Evolutionary conservation across 2,329 filamentous ascomycete species (phyloP), one percentile per base, ranked within the genome.

Genomic region (Diaporthe nobilis): DNA sequence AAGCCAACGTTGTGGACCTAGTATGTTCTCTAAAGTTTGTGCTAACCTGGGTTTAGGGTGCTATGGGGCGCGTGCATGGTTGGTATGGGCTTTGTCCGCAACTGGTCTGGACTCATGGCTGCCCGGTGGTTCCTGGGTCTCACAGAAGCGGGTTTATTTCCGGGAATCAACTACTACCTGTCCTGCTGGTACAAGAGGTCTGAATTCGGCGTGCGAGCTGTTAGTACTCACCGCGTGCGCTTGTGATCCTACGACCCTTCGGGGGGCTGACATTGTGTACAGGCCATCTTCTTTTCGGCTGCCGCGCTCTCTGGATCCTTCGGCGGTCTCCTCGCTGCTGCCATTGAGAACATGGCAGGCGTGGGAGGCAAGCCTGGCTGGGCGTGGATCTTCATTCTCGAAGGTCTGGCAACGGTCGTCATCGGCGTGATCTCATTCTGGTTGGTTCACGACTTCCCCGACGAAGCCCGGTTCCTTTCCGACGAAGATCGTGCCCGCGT

Each of bases 381-480:
- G 89, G 87, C 87, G 2, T 92, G 88, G 91, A 91, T 92, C 74
- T 92, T 92, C 75, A 90, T 93, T 75, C 85, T 93, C 28, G 91
- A 94, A 84, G 94, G 94, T 5, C 83, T 95, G 0, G 86, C 90
- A 0, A 95, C 94, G 0, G 87, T 94, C 1, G 1, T 94, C 2
- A 87, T 94, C 8, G 94, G 93, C 1, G 75, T 92, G 6, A 83
- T 87, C 1, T 92, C 90, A 8, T 95, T 92, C 85, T 95, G 91
- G 90, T 88, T 93, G 84, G 93, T 96, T 3, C 90, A 94, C 79
- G 94, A 97, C 81, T 96, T 94, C 82, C 94, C 94, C 0, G 93
- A 94, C 78, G 88, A 92, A 63, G 94, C 94, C 8, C 89, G 81
- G 0, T 96, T 96, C 81, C 87, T 97, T 6, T 89, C 90, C 0